Evolutionary conservation across 164 flowering plant genomes (phyloP).

Genomic region (Amborella trichopoda): DNA sequence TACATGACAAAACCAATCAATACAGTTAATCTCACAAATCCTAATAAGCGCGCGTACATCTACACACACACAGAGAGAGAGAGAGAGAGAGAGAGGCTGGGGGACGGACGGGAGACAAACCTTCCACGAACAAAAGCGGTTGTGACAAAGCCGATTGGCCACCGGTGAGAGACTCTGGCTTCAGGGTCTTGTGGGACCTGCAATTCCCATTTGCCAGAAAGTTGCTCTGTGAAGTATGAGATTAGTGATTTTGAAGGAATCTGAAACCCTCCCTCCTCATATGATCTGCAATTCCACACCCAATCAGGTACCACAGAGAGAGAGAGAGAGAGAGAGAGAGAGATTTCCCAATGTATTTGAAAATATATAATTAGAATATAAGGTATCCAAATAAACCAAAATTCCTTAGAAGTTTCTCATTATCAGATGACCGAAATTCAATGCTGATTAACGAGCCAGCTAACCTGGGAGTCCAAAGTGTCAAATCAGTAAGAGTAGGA

Average conservation of each 20-base stretch:
- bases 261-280: slow-evolving; percentile 28
- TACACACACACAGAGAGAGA: not conserved
- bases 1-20: no score
- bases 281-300: slow-evolving; percentile 18
- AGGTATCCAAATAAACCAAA: no score
- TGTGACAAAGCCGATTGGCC: slow-evolving; percentile 86
- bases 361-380: no score
- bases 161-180: slow-evolving; percentile 31
- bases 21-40: no score
- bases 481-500: slow-evolving; percentile 47
- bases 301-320: no score
- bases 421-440: no score
- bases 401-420: no score
- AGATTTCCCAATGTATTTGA: no score
- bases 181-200: slow-evolving; percentile 40
- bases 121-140: slow-evolving; percentile 87
- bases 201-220: slow-evolving; percentile 54
- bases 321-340: no score
- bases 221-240: slow-evolving; percentile 37
- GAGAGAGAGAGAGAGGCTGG: not conserved
- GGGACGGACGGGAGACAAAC: slow-evolving; percentile 21
- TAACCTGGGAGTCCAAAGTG: slow-evolving; percentile 48
- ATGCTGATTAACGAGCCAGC: slow-evolving; percentile 3
- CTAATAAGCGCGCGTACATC: no score
- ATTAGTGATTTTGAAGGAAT: slow-evolving; percentile 32